Evolutionary conservation across 768 basidiomycete species (phyloP).

Genomic region (Phylloporus sp.): DNA sequence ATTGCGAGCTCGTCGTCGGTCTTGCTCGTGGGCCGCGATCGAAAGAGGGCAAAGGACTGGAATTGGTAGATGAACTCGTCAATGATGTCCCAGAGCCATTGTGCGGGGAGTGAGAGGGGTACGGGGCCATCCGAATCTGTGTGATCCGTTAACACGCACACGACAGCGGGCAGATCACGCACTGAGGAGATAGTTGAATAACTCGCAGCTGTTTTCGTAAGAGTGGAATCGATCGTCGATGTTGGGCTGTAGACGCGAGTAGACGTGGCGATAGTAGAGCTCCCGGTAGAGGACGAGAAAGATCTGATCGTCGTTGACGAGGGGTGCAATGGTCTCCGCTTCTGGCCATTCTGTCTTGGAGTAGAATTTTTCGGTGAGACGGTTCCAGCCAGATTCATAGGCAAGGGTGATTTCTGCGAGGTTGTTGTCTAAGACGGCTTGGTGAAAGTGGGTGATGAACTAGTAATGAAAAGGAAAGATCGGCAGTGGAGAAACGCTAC

Average conservation of each 20-base stretch:
- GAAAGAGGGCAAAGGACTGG: slow-evolving; percentile 92
- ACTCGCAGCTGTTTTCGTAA: slow-evolving; percentile 91
- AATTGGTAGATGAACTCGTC: slow-evolving; percentile 99
- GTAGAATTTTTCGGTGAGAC: slow-evolving; percentile 95
- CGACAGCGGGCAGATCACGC: not conserved
- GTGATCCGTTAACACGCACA: not conserved
- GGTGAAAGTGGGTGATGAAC: slow-evolving; percentile 95
- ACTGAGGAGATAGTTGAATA: slow-evolving; percentile 98
- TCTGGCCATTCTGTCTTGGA: slow-evolving; percentile 95
- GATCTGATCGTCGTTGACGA: slow-evolving; percentile 93
- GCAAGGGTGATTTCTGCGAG: slow-evolving; percentile 86
- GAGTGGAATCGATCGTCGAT: slow-evolving; percentile 94
- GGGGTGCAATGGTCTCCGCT: slow-evolving; percentile 89
- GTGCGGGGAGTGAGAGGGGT: slow-evolving; percentile 88
- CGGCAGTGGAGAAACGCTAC: not conserved
- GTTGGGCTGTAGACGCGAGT: slow-evolving; percentile 91
- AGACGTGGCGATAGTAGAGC: slow-evolving; percentile 90
- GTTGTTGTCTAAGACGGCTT: slow-evolving; percentile 90
- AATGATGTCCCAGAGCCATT: slow-evolving; percentile 98
- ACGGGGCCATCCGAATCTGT: slow-evolving; percentile 91
- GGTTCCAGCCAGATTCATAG: slow-evolving; percentile 97
- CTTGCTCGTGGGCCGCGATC: slow-evolving; percentile 79
- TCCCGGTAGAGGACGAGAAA: slow-evolving; percentile 97
- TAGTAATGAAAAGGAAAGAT: slow-evolving; percentile 26
- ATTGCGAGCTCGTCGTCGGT: slow-evolving; percentile 84